These are phyloP conservation scores for Colletotrichum limetticola DNA, from an alignment of 2,329 filamentous ascomycete genomes.

Conservation along the genomic window DNA sequence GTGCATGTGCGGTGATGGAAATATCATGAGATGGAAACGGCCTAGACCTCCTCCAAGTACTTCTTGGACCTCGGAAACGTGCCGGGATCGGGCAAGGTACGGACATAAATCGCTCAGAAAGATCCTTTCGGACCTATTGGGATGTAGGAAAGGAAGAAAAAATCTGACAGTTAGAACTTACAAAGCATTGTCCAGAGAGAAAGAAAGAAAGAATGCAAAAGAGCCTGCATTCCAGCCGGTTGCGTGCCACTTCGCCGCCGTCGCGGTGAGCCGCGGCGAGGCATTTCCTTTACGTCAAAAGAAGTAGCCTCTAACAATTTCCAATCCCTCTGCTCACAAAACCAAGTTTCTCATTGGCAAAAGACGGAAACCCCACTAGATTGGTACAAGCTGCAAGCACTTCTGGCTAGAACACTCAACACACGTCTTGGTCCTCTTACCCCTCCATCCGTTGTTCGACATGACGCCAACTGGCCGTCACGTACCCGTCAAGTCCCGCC, in stretches of 20 bases:
- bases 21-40: not conserved
- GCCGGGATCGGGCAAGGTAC: not conserved
- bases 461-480: slow-evolving; percentile 31
- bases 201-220: not conserved
- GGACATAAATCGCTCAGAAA: slow-evolving; percentile 18
- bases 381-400: slow-evolving; percentile 23
- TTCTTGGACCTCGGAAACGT: slow-evolving; percentile 2
- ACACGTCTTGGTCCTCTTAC: not conserved
- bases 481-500: slow-evolving; percentile 12
- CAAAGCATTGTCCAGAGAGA: slow-evolving; percentile 5
- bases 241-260: slow-evolving; percentile 5
- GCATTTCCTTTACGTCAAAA: not conserved
- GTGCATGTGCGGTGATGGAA: not conserved
- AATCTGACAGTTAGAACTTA: not conserved
- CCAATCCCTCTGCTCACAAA: not conserved
- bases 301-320: slow-evolving; percentile 26
- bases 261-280: slow-evolving; percentile 4
- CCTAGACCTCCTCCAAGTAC: not conserved
- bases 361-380: not conserved
- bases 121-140: slow-evolving; percentile 8
- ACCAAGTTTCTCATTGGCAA: slow-evolving; percentile 5
- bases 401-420: slow-evolving; percentile 19
- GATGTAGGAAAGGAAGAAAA: not conserved
- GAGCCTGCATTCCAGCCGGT: not conserved
- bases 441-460: slow-evolving; percentile 15